Evolutionary conservation across 78 protist species (phyloP).

Genomic region (Dictyostelium brefeldianum): DNA sequence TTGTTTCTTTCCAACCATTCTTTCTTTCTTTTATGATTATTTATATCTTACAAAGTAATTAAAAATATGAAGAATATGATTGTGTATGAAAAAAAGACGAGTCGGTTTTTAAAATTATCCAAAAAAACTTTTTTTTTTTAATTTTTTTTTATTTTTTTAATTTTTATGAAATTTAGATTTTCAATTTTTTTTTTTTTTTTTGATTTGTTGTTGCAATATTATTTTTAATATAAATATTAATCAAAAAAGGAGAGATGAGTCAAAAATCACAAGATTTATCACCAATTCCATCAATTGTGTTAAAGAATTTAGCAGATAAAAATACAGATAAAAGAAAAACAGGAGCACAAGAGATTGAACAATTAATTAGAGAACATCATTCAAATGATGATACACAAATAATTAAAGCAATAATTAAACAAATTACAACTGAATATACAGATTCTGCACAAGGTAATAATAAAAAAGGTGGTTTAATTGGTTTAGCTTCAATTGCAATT

Average conservation of each 20-base stretch:
- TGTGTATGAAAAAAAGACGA: too few relatives aligned
- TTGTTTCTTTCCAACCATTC: conserved; percentile 19
- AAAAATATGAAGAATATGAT: too few relatives aligned
- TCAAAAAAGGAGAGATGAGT: not conserved
- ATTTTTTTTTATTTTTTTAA: too few relatives aligned
- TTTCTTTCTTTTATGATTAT: too few relatives aligned
- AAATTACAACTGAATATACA: conserved; percentile 50
- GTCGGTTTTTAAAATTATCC: too few relatives aligned
- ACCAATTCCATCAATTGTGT: conserved; percentile 62
- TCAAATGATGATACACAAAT: conserved; percentile 1
- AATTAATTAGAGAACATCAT: conserved; percentile 78
- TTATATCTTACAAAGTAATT: too few relatives aligned
- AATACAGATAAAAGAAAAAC: conserved; percentile 93
- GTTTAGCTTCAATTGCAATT: conserved; percentile 95
- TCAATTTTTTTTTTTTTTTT: too few relatives aligned
- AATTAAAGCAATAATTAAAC: conserved; percentile 52
- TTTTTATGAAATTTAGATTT: too few relatives aligned
- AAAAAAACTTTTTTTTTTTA: too few relatives aligned
- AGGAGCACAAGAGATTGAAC: conserved; percentile 93
- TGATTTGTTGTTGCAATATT: too few relatives aligned
- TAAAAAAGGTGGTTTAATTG: conserved; percentile 95
- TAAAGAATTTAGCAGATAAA: conserved; percentile 84
- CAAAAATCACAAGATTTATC: conserved; percentile 23
- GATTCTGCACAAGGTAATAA: conserved; percentile 76
- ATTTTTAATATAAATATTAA: too few relatives aligned